phyloP scores from a whole-genome alignment of 1,139 yeast species.

The Magnusiomyces ingens region DNA sequence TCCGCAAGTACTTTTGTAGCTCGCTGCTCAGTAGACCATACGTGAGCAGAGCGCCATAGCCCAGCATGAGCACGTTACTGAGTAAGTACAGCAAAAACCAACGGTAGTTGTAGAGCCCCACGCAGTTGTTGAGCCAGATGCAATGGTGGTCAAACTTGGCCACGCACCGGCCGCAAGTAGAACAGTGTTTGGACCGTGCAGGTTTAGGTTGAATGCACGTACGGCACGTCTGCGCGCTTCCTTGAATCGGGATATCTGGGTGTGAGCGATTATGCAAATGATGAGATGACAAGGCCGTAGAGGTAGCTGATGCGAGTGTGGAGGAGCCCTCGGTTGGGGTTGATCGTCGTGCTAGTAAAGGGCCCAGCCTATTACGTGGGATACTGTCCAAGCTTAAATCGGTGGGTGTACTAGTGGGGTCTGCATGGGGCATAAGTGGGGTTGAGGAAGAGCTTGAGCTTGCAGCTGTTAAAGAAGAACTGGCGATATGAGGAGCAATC shows the following conservation, averaged over 20 bases:
- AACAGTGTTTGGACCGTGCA: slow-evolving; percentile 87
- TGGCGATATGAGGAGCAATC: too few relatives aligned
- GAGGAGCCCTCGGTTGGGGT: too few relatives aligned
- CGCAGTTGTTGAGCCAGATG: slow-evolving; percentile 88
- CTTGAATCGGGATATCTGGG: slow-evolving; percentile 1
- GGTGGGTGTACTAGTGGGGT: too few relatives aligned
- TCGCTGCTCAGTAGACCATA: slow-evolving; percentile 27
- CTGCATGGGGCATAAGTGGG: too few relatives aligned
- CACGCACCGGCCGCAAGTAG: slow-evolving; percentile 61
- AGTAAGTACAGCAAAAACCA: slow-evolving; percentile 61
- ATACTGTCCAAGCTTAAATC: too few relatives aligned
- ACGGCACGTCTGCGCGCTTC: slow-evolving; percentile 33
- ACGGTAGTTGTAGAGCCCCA: slow-evolving; percentile 68
- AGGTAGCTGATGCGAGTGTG: too few relatives aligned
- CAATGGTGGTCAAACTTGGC: slow-evolving; percentile 85
- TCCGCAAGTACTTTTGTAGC: not conserved
- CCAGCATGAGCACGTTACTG: slow-evolving; percentile 48
- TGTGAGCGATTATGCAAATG: slow-evolving; percentile 41
- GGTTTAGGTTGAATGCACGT: slow-evolving; percentile 72
- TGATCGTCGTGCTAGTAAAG: too few relatives aligned
- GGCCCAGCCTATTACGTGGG: too few relatives aligned
- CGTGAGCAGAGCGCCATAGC: slow-evolving; percentile 53
- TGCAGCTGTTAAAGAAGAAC: too few relatives aligned
- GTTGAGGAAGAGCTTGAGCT: too few relatives aligned
- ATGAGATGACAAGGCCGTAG: too few relatives aligned